Evolutionary conservation across 495 filamentous ascomycete genomes (phyloP).

Genomic region (Jackrogersella multiformis): DNA sequence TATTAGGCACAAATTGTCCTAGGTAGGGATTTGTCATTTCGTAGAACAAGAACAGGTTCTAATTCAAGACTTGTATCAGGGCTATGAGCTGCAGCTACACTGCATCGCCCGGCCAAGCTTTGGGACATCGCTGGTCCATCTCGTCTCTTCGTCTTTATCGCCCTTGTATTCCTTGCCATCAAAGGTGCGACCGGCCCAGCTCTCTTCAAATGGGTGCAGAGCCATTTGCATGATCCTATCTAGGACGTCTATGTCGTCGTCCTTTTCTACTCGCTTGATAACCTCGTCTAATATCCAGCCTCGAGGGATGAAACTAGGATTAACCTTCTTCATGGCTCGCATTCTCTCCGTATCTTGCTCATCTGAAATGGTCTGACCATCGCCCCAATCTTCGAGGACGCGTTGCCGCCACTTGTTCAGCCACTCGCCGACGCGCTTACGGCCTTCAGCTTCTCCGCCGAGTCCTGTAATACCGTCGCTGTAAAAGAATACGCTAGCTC

Average conservation of each 20-base stretch:
- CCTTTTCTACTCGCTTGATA: constrained; percentile 85
- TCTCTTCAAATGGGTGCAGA: constrained; percentile 82
- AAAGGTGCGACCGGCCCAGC: constrained; percentile 65
- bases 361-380: constrained; percentile 48
- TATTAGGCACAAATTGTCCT: too few relatives aligned
- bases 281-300: constrained; percentile 94
- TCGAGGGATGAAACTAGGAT: constrained; percentile 89
- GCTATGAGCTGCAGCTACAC: constrained; percentile 79
- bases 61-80: neutral
- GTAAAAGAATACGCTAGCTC: constrained; percentile 76
- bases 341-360: constrained; percentile 69
- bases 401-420: constrained; percentile 74
- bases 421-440: constrained; percentile 75
- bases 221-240: constrained; percentile 79
- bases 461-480: constrained; percentile 66
- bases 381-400: constrained; percentile 75
- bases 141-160: constrained; percentile 74
- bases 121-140: constrained; percentile 91
- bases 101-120: constrained; percentile 79
- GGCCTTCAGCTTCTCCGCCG: constrained; percentile 67
- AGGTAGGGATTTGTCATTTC: too few relatives aligned
- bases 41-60: neutral
- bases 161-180: constrained; percentile 56
- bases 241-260: constrained; percentile 81
- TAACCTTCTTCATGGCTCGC: constrained; percentile 79